Base-by-base conservation (phyloP, 2,329 filamentous ascomycete genomes). In the Alternaria panax region DNA sequence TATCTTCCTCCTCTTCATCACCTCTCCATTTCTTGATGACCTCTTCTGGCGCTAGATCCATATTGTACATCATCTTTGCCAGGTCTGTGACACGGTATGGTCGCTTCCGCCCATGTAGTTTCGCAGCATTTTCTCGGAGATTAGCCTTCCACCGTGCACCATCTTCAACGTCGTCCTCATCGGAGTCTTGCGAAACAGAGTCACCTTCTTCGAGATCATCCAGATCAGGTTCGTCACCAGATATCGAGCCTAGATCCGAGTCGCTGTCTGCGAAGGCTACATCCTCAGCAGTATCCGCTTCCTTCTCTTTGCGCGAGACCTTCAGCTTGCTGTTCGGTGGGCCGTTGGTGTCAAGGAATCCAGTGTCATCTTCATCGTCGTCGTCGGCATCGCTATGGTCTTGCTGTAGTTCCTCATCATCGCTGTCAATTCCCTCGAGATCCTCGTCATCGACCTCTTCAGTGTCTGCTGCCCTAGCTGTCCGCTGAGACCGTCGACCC, bases 201-300 rank as follows among this genome's bases (percentile, higher is more conserved):
- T 85, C 83, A 58, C 84, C 83, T 20, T 86, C 62, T 47, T 72
- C 72, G 11, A 69, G 59, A 4, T 72, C 72, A 11, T 74, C 70
- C 9, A 69, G 47, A 40, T 76, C 72, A 2, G 54, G 65, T 28
- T 76, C 85, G 7, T 87, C 85, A 8, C 81, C 84, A 8, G 92
- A 96, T 64, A 97, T 79, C 4, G 94, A 97, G 7, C 95, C 95
- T 5, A 99, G 84, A 75, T 99, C 96, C 0, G 95, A 99, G 77
- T 99, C 96, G 72, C 92, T 97, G 73, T 99, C 95, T 14, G 95
- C 95, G 81, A 97, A 99, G 1, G 89, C 92, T 57, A 98, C 71
- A 54, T 97, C 92, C 28, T 88, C 91, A 24, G 88, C 62, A 7
- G 61, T 51, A 50, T 70, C 59, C 12, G 48, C 41, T 4, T 73